A percentile compares a stretch with the other conserved stretches of the same genome.
Evolutionary conservation across 108 stramenopile species (phyloP).

Genomic region (Cyclostephanos tholiformis): DNA sequence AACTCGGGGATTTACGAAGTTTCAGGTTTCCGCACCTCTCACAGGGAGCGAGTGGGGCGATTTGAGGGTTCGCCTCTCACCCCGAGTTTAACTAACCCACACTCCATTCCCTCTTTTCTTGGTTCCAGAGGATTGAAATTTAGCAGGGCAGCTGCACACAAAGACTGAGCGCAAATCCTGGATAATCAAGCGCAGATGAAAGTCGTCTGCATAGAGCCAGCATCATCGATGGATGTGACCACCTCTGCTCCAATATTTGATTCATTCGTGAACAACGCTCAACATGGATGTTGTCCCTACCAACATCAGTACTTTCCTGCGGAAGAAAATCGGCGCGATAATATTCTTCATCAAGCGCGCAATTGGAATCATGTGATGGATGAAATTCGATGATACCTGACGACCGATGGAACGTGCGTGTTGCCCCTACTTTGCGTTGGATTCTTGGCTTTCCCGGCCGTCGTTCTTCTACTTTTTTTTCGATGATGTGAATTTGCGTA

Average conservation of each 20-base stretch:
- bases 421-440: conserved; percentile 16
- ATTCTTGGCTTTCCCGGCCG: conserved; percentile 5
- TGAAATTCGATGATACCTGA: conserved; percentile 22
- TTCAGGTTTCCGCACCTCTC: too few relatives aligned
- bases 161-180: not conserved
- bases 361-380: conserved; percentile 7
- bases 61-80: too few relatives aligned
- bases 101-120: too few relatives aligned
- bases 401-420: conserved; percentile 13
- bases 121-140: too few relatives aligned
- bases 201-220: not conserved
- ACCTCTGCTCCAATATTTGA: not conserved
- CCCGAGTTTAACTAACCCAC: too few relatives aligned
- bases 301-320: not conserved
- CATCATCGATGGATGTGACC: too few relatives aligned
- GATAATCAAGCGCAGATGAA: not conserved
- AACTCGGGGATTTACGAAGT: too few relatives aligned
- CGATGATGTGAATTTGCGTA: not conserved
- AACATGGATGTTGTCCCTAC: not conserved
- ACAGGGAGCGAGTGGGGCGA: too few relatives aligned
- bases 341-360: not conserved
- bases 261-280: not conserved
- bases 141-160: too few relatives aligned
- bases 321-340: not conserved
- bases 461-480: not conserved